Percentiles rank a stretch among this genome's conserved stretches.
phyloP scores from a whole-genome alignment of 2,329 filamentous ascomycete species.

The Cladosporium sp. region DNA sequence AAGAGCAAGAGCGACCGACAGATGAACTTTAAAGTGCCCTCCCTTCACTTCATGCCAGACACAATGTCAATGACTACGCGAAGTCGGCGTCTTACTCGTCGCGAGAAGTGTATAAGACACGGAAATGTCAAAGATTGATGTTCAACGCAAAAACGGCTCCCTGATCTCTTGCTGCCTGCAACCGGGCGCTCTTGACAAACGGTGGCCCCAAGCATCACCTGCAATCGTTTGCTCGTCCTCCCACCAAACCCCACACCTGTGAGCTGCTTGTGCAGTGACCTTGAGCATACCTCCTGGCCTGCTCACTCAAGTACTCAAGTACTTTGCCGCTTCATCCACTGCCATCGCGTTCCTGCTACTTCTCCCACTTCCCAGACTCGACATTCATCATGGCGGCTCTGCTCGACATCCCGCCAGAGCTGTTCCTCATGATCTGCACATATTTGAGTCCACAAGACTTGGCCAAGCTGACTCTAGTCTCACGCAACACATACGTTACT shows the following conservation, averaged over 20 bases:
- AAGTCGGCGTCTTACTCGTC: background rate
- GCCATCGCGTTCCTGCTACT: background rate
- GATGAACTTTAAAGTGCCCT: background rate
- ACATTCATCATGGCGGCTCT: slow-evolving; percentile 19
- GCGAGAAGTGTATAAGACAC: background rate
- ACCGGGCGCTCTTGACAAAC: background rate
- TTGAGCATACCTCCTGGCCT: background rate
- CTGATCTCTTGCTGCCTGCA: background rate
- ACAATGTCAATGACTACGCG: background rate
- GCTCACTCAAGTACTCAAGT: background rate
- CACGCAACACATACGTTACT: slow-evolving; percentile 29
- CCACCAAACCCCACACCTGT: background rate
- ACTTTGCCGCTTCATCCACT: background rate
- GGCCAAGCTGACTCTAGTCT: slow-evolving; percentile 22
- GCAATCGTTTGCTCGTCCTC: background rate
- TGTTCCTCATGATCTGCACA: slow-evolving; percentile 28
- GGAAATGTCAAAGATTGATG: background rate
- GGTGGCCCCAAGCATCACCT: background rate
- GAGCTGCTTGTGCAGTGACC: background rate
- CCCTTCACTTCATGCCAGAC: background rate
- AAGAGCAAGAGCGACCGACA: background rate
- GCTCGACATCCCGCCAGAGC: slow-evolving; percentile 30
- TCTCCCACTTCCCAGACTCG: background rate
- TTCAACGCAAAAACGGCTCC: background rate
- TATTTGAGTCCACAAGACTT: slow-evolving; percentile 26